These are phyloP conservation scores for Gloeopeniophorella convolvens DNA, from an alignment of 768 basidiomycete genomes.

Conservation along the genomic window DNA sequence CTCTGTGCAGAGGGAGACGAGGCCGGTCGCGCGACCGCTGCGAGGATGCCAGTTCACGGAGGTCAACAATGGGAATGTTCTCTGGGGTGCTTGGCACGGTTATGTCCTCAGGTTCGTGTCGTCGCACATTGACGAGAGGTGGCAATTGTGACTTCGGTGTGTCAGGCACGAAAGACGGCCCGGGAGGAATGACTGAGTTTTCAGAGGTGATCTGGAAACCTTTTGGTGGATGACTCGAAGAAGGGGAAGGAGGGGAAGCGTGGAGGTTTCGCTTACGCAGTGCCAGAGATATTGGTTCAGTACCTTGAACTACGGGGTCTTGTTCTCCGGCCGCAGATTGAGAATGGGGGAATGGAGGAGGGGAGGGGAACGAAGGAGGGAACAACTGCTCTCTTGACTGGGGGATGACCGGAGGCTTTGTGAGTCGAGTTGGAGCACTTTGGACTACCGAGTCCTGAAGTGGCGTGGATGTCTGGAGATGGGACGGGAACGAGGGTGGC, in stretches of 20 bases:
- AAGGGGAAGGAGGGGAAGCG: background rate
- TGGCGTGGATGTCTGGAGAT: conserved; percentile 17
- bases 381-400: background rate
- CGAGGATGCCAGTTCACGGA: conserved; percentile 37
- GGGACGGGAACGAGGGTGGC: conserved; percentile 18
- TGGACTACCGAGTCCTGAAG: no score
- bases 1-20: conserved; percentile 26
- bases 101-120: conserved; percentile 23
- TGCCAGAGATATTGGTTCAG: background rate
- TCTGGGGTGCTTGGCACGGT: conserved; percentile 26
- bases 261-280: background rate
- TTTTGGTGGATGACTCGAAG: background rate
- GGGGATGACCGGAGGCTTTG: conserved; percentile 12
- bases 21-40: conserved; percentile 31
- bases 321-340: background rate
- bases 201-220: background rate
- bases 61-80: conserved; percentile 35
- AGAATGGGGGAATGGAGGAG: conserved; percentile 15
- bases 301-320: background rate
- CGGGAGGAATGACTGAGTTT: background rate
- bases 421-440: background rate
- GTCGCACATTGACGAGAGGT: background rate
- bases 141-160: background rate
- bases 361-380: background rate
- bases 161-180: background rate